Base-by-base conservation (phyloP, 2,329 filamentous ascomycete species). In the Sporothrix phasma region DNA sequence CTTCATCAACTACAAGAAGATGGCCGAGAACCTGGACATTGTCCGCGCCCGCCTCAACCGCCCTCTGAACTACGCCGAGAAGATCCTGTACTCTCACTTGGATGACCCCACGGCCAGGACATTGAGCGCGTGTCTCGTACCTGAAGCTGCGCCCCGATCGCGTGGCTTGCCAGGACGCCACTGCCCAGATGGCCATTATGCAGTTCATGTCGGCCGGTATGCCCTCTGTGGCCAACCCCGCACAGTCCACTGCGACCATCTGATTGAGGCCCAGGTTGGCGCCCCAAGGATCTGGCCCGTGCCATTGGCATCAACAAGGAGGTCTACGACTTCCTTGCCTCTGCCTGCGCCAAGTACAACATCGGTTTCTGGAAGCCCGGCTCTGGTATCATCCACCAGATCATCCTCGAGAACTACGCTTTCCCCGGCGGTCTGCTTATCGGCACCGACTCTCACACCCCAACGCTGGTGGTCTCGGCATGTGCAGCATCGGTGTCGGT, bases 171-270 rank as follows among this genome's bases (percentile, higher is more conserved):
- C 94, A 99, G 83, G 94, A 99, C 85, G 94, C 94, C 75, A 97
- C 94, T 66, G 94, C 94, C 69, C 94, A 99, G 84, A 99, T 99
- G 94, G 94, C 94, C 69, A 96, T 99, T 71, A 84, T 99, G 66
- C 94, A 99, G 82, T 99, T 99, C 85, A 99, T 99, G 92, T 96
- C 91, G 64, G 93, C 94, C 67, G 93, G 93, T 76, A 93, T 99
- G 90, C 90, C 91, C 70, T 88, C 88, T 26, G 94, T 97, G 67
- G 92, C 92, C 68, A 97, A 95, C 73, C 94, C 94, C 61, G 87
- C 72, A 97, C 93, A 59, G 93, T 99, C 68, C 94, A 99, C 86
- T 97, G 94, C 76, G 94, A 99, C 79, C 94, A 99, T 81, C 86
- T 99, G 84, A 99, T 99, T 78, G 93, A 97, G 84, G 94, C 93